Evolutionary conservation across 2,329 filamentous ascomycete genomes (phyloP), one percentile per base, ranked within the genome.

Genomic region (Sporothrix brasiliensis): DNA sequence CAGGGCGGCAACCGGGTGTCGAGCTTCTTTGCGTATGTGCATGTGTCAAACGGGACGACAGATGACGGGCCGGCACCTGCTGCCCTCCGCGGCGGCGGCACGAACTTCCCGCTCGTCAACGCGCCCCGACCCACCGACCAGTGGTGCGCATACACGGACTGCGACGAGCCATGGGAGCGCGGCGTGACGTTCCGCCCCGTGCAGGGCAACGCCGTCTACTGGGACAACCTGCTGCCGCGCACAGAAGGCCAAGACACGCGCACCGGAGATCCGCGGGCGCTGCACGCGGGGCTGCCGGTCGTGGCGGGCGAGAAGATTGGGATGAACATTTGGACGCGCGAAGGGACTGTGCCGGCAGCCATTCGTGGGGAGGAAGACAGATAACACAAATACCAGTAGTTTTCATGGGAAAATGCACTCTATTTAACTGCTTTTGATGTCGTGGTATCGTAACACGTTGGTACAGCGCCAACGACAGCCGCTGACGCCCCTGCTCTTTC

Each of bases 291-390:
- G 1, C 70, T 85, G 72, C 82, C 83, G 0, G 81, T 85, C 3
- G 80, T 80, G 6, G 78, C 76, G 44, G 83, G 83, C 7, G 78
- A 79, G 52, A 85, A 85, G 76, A 80, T 84, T 69, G 83, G 83
- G 13, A 83, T 85, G 82, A 85, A 85, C 70, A 84, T 85, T 49
- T 85, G 83, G 83, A 85, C 83, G 50, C 77, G 83, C 53, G 79
- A 84, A 75, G 80, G 78, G 44, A 76, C 78, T 1, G 71, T 84
- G 39, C 76, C 78, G 21, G 76, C 78, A 30, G 78, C 78, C 2
- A 75, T 79, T 24, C 74, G 79, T 49, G 79, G 78, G 11, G 41
- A 16, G 41, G 11, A 44, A 4, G 41, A 44, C 11, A 44, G 41
- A 13, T 44, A 16, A 16, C 41, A 13, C 41, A 44, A 16, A 44